Percentiles rank a stretch among this genome's conserved stretches.
Evolutionary conservation across 2,329 filamentous ascomycete species (phyloP).

Genomic region (Diplocarpon rosae): DNA sequence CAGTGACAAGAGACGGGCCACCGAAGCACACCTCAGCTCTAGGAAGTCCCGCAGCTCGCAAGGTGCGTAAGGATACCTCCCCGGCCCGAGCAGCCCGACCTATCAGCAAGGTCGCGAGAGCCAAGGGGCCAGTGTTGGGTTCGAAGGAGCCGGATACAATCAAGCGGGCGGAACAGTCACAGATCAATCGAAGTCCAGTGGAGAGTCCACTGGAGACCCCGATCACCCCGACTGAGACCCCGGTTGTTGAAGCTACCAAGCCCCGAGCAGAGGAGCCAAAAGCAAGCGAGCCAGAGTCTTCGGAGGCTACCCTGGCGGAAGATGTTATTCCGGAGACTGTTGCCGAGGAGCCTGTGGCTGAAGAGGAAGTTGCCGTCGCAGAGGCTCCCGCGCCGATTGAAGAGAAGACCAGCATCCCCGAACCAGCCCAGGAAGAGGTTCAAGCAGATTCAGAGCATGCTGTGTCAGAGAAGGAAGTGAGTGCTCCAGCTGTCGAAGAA

Average conservation of each 20-base stretch:
- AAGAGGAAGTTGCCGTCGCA: conserved; percentile 12
- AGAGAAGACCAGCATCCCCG: conserved; percentile 3
- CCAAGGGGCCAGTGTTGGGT: conserved; percentile 2
- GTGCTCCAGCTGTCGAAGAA: conserved; percentile 1
- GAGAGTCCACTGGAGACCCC: conserved; percentile 1
- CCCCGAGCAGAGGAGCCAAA: conserved; percentile 1
- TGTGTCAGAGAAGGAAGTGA: conserved; percentile 1
- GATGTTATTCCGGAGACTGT: conserved; percentile 15
- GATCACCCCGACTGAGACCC: conserved; percentile 1
- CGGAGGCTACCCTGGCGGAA: background rate
- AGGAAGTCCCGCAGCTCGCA: conserved; percentile 11
- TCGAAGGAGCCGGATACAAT: background rate
- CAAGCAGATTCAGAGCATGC: background rate
- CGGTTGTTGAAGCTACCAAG: conserved; percentile 7
- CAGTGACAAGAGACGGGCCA: conserved; percentile 21
- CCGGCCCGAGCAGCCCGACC: conserved; percentile 8
- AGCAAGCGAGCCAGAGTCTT: conserved; percentile 9
- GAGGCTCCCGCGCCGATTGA: conserved; percentile 7
- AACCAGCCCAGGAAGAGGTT: conserved; percentile 9
- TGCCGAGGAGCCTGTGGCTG: conserved; percentile 17
- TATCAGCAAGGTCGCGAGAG: conserved; percentile 8
- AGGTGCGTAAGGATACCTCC: conserved; percentile 7
- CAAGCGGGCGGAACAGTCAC: conserved; percentile 1
- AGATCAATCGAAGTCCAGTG: background rate
- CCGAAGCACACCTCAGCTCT: conserved; percentile 8